These are phyloP conservation scores for Teratosphaeria zuluensis DNA, from an alignment of 2,329 filamentous ascomycete genomes.

Conservation along the genomic window DNA sequence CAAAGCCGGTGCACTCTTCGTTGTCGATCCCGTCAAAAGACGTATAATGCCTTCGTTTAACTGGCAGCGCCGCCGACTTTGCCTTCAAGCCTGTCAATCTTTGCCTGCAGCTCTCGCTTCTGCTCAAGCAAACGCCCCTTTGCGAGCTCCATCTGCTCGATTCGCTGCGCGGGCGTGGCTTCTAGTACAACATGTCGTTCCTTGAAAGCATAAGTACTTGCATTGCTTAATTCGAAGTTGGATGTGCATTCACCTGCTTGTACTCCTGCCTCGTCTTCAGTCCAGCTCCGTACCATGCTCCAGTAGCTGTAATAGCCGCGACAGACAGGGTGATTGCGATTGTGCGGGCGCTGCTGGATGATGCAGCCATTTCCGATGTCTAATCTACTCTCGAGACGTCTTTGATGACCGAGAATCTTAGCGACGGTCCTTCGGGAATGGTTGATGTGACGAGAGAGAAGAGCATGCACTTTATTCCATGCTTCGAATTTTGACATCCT, in stretches of 20 bases:
- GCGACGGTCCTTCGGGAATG: too few relatives aligned
- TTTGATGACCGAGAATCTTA: too few relatives aligned
- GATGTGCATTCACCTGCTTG: conserved; percentile 34
- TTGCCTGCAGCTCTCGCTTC: conserved; percentile 45
- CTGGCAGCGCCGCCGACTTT: conserved; percentile 13
- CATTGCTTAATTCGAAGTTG: neutral
- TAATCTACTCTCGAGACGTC: too few relatives aligned
- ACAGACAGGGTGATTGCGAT: conserved; percentile 47
- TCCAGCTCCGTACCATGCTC: conserved; percentile 51
- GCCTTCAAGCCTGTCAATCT: conserved; percentile 43
- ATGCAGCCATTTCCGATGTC: conserved; percentile 14
- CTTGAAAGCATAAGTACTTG: conserved; percentile 6
- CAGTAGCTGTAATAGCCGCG: conserved; percentile 46
- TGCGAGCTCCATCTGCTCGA: conserved; percentile 43
- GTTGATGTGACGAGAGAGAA: neutral
- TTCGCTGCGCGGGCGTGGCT: conserved; percentile 44
- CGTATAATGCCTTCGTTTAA: neutral
- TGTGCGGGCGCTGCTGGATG: conserved; percentile 31
- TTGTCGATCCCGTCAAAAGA: neutral
- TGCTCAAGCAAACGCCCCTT: conserved; percentile 42
- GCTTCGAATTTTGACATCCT: neutral
- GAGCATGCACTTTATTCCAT: neutral
- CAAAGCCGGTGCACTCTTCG: too few relatives aligned
- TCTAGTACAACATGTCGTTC: conserved; percentile 35
- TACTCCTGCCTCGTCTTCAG: conserved; percentile 45